Base-by-base conservation (phyloP, 305 asterid genomes). In the Ilex paraguariensis region DNA sequence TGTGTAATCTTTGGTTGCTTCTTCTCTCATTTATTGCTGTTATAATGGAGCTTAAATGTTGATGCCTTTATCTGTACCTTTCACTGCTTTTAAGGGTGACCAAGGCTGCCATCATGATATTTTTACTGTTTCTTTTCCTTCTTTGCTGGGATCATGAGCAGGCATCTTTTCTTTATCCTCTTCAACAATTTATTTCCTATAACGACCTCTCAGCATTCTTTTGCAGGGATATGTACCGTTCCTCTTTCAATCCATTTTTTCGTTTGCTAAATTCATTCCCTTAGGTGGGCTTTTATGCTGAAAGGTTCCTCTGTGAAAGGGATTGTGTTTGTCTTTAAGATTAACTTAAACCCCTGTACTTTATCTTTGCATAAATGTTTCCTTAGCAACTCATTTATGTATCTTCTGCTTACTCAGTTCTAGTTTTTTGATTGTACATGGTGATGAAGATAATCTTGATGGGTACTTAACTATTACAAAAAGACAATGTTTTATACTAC, bases 91-190 rank as follows among this genome's bases (percentile, higher is more conserved):
- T 73, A 59, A 77, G 76, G 32, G 80, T 56, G 49, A 53, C 57
- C 64, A 64, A 53, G 62, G 16, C 52, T 65, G 59, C 71, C 52
- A 49, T 65, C 56, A 52, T 32, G 45, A 53, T 62, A 64, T 54
- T 71, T 65, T 52, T 64, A 73, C 88, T 82, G 87, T 75, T 75
- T 8, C 46, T 72, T 81, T 77, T 79, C 91, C 85, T 72, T 64
- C 57, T 71, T 69, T 75, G 61, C 76, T 64, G 84, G 85, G 77
- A 75, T 65, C 60, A 40, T 73, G 48, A 21, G 39, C 54, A 62
- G 16, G 39, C 72, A 66, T 58, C 63, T 69, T 62, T 57, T 13
- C 64, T 21, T 21, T 21, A 21, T 21, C 28, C 28, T 33, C 59
- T 66, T 72, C 66, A 48, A 64, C 50, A 67, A 84, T 86, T 84